Evolutionary conservation across 2,329 filamentous ascomycete genomes (phyloP).

Genomic region (Ceratocystis variospora): DNA sequence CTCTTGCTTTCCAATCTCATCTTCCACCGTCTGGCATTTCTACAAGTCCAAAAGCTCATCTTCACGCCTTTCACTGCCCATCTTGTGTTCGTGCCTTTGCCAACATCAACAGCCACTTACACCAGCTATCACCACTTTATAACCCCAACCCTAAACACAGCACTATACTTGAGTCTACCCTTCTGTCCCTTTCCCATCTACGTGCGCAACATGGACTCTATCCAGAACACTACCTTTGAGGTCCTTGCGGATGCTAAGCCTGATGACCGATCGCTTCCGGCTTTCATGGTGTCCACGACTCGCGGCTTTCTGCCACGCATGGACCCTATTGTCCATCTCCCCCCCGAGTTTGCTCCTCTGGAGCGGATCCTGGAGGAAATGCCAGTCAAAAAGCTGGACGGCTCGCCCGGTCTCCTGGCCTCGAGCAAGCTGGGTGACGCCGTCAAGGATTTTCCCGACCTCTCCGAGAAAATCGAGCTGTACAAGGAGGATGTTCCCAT

Average conservation of each 20-base stretch:
- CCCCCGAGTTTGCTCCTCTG: conserved; percentile 57
- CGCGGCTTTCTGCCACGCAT: conserved; percentile 61
- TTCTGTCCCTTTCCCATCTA: conserved; percentile 14
- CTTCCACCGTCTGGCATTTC: background rate
- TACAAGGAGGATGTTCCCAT: conserved; percentile 59
- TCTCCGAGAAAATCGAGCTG: conserved; percentile 58
- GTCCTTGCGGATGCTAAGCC: conserved; percentile 51
- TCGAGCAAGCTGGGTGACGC: conserved; percentile 58
- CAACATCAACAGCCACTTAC: conserved; percentile 12
- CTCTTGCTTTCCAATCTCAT: background rate
- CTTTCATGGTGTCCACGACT: conserved; percentile 67
- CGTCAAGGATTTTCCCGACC: conserved; percentile 63
- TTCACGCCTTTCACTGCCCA: conserved; percentile 22
- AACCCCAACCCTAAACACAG: background rate
- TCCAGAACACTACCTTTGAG: conserved; percentile 32
- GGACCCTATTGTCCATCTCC: conserved; percentile 49
- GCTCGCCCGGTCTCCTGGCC: conserved; percentile 64
- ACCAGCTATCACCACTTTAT: conserved; percentile 7
- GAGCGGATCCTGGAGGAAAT: conserved; percentile 61
- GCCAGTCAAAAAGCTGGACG: conserved; percentile 63
- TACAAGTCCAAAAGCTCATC: conserved; percentile 7
- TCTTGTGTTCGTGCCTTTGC: conserved; percentile 9
- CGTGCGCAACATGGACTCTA: conserved; percentile 17
- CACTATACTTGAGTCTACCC: background rate
- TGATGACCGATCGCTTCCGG: conserved; percentile 48